Conservation (phyloP, 805 yeast genomes). For the Helenozyma rhizophorensis region DNA sequence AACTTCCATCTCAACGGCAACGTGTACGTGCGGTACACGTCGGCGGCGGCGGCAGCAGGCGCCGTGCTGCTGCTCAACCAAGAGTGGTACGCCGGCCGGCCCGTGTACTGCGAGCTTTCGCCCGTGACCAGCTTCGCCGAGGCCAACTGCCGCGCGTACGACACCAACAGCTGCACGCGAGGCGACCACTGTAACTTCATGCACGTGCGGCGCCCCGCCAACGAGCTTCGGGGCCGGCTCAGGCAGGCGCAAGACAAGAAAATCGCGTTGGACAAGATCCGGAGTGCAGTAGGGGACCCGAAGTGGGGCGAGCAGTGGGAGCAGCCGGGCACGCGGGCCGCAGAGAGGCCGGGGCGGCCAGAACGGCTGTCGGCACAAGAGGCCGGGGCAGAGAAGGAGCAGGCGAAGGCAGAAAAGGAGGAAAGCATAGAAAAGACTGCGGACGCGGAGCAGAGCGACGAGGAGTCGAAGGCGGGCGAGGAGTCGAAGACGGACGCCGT, state of each 20-base stretch:
- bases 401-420: neutral
- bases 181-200: slow-evolving; percentile 84
- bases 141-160: slow-evolving; percentile 73
- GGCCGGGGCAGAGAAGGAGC: neutral
- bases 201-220: slow-evolving; percentile 63
- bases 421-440: neutral
- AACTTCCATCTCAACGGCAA: slow-evolving; percentile 83
- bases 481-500: slow-evolving; percentile 13
- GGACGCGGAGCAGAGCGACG: neutral
- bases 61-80: slow-evolving; percentile 63
- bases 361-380: neutral
- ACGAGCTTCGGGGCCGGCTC: slow-evolving; percentile 38
- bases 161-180: slow-evolving; percentile 60
- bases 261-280: slow-evolving; percentile 11
- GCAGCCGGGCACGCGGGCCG: slow-evolving; percentile 6
- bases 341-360: neutral
- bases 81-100: slow-evolving; percentile 78
- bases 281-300: slow-evolving; percentile 9
- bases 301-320: slow-evolving; percentile 17
- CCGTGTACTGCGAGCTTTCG: slow-evolving; percentile 73
- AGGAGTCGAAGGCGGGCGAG: neutral
- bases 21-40: slow-evolving; percentile 64
- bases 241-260: slow-evolving; percentile 33
- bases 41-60: slow-evolving; percentile 51
- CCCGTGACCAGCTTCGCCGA: slow-evolving; percentile 70